Conservation (phyloP, 306 rosid species). For the Dicorynia guianensis region DNA sequence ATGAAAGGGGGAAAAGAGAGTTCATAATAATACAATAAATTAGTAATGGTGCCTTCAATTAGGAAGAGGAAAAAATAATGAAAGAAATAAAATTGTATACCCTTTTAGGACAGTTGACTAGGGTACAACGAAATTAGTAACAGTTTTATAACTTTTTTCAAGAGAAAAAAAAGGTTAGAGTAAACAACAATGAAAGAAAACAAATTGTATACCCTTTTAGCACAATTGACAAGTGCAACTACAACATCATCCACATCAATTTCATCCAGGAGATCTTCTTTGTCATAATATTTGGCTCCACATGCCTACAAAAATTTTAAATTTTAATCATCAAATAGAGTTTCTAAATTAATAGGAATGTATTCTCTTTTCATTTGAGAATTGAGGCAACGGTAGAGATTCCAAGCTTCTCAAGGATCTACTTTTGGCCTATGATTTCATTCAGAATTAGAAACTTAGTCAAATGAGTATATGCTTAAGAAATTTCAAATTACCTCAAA, state of each 20-base stretch:
- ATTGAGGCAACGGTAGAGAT: constrained; percentile 9
- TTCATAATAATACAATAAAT: not conserved
- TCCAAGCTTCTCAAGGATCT: constrained; percentile 13
- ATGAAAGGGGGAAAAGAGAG: not conserved
- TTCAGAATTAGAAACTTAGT: constrained; percentile 31
- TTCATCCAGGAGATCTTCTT: constrained; percentile 83
- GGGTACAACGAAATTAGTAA: no score
- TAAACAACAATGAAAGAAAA: no score
- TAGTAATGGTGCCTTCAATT: not conserved
- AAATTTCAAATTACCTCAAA: constrained; percentile 68
- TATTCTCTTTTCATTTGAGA: not conserved
- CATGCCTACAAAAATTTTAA: constrained; percentile 72
- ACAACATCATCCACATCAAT: constrained; percentile 93
- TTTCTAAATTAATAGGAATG: constrained; percentile 11
- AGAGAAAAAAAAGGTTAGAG: no score
- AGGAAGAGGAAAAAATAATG: constrained; percentile 22
- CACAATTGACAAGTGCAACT: constrained; percentile 88
- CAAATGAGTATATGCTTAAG: constrained; percentile 22
- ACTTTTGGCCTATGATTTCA: constrained; percentile 4
- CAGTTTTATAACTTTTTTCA: no score
- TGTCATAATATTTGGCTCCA: constrained; percentile 77
- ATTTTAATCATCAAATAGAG: constrained; percentile 37
- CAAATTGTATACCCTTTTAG: constrained; percentile 69
- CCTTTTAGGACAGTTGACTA: constrained; percentile 81
- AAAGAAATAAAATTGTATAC: constrained; percentile 66